Evolutionary conservation across 1,139 yeast genomes (phyloP).

Genomic region (Candida anutae): DNA sequence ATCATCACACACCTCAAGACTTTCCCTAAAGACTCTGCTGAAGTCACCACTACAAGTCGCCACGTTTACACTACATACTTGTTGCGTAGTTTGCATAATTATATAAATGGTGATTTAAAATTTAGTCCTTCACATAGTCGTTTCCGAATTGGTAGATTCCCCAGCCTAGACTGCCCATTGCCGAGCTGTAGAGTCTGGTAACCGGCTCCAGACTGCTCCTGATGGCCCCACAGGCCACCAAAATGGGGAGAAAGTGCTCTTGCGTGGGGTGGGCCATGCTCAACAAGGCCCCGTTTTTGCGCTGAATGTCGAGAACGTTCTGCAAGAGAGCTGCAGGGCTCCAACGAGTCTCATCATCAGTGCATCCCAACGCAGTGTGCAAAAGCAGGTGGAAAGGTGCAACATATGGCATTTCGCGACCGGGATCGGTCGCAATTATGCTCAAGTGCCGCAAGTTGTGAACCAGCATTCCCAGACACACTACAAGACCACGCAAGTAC

Average conservation of each 20-base stretch:
- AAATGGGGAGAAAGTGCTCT: conserved; percentile 66
- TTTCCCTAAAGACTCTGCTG: too few relatives aligned
- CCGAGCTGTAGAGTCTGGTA: conserved; percentile 40
- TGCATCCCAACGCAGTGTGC: conserved; percentile 22
- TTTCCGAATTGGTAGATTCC: conserved; percentile 44
- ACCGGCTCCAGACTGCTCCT: conserved; percentile 20
- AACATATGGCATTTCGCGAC: conserved; percentile 38
- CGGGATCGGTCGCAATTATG: conserved; percentile 9
- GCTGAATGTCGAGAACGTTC: conserved; percentile 24
- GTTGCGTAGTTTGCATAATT: too few relatives aligned
- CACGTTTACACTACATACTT: too few relatives aligned
- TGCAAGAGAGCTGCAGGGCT: conserved; percentile 19
- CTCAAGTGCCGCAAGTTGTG: conserved; percentile 60
- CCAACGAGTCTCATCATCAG: conserved; percentile 18
- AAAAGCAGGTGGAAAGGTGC: conserved; percentile 42
- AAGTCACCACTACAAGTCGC: too few relatives aligned
- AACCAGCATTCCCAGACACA: conserved; percentile 74
- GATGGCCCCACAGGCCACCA: conserved; percentile 57
- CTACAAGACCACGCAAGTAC: conserved; percentile 37
- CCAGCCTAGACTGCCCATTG: conserved; percentile 53
- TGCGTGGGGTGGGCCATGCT: conserved; percentile 61
- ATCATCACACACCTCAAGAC: not conserved
- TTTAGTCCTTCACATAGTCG: not conserved
- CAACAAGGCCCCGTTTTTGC: conserved; percentile 26
- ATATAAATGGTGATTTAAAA: too few relatives aligned